These are phyloP conservation scores for Puccinia polysora DNA, from an alignment of 1,284 basidiomycete species.

Conservation along the genomic window DNA sequence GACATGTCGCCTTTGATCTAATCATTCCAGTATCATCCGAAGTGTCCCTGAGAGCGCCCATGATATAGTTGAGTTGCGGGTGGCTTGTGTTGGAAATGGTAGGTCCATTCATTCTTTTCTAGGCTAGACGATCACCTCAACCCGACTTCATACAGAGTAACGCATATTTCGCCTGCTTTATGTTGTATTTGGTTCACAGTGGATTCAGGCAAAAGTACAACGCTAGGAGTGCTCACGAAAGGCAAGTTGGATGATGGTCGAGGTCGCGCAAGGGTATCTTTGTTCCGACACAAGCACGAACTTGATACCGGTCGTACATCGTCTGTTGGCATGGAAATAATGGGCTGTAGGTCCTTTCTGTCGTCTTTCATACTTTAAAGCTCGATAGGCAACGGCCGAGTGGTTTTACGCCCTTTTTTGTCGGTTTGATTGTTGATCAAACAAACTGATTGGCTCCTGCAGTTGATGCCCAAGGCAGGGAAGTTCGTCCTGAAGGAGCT, in stretches of 20 bases:
- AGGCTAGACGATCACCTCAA: too few species aligned
- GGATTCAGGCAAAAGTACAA: constrained; percentile 42
- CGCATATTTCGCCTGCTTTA: too few species aligned
- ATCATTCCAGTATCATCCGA: constrained; percentile 42
- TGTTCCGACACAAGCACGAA: constrained; percentile 97
- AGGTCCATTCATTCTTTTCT: neutral
- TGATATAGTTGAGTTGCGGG: constrained; percentile 68
- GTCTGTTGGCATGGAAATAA: constrained; percentile 89
- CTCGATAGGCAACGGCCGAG: too few species aligned
- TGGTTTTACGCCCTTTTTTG: too few species aligned
- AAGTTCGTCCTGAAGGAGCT: constrained; percentile 61
- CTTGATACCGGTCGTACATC: constrained; percentile 91
- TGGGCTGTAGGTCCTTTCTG: constrained; percentile 46
- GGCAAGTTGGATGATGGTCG: constrained; percentile 90
- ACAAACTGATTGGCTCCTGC: neutral
- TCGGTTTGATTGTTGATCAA: too few species aligned
- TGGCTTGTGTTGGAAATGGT: constrained; percentile 85
- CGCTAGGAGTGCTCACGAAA: constrained; percentile 54
- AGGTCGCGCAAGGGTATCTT: constrained; percentile 81
- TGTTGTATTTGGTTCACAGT: constrained; percentile 18
- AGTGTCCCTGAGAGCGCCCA: constrained; percentile 49
- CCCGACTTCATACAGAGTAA: too few species aligned
- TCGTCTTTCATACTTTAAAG: neutral
- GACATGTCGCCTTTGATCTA: too few species aligned
- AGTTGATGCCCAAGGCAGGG: constrained; percentile 58